Percentiles rank a stretch among this genome's conserved stretches.
Conservation (phyloP, 2,329 filamentous ascomycete genomes). For the Arthrobotrys sinensis region DNA sequence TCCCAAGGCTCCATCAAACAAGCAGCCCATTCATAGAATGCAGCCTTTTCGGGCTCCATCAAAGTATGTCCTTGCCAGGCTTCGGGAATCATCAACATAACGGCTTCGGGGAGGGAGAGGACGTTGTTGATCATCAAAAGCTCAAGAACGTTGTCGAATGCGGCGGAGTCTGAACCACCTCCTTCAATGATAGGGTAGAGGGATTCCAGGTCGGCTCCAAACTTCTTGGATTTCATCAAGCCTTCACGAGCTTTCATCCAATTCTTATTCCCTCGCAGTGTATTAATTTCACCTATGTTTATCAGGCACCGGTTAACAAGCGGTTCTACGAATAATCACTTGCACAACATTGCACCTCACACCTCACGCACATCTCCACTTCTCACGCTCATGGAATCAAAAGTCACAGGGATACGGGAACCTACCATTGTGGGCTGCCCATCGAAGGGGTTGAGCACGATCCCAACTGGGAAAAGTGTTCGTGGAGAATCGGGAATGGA, state of each 20-base stretch:
- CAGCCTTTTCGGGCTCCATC: slow-evolving; percentile 95
- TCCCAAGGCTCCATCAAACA: slow-evolving; percentile 99
- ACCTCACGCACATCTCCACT: slow-evolving; percentile 13
- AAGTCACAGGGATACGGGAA: slow-evolving; percentile 61
- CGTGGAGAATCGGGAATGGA: slow-evolving; percentile 97
- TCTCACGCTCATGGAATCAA: slow-evolving; percentile 36
- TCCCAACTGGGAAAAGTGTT: slow-evolving; percentile 99
- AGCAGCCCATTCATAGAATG: slow-evolving; percentile 98
- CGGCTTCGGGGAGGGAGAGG: slow-evolving; percentile 91
- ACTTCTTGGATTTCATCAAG: slow-evolving; percentile 91
- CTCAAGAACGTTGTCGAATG: slow-evolving; percentile 97
- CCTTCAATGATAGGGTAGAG: slow-evolving; percentile 97
- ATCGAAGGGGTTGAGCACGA: slow-evolving; percentile 93
- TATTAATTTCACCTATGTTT: slow-evolving; percentile 85
- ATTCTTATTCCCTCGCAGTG: slow-evolving; percentile 97
- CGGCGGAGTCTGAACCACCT: slow-evolving; percentile 94
- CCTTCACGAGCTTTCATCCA: slow-evolving; percentile 99
- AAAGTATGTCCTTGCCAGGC: slow-evolving; percentile 94
- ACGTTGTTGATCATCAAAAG: slow-evolving; percentile 95
- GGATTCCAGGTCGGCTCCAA: slow-evolving; percentile 89
- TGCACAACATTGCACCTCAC: slow-evolving; percentile 39
- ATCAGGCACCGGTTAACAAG: slow-evolving; percentile 60
- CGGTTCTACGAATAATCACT: slow-evolving; percentile 44
- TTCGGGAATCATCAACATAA: slow-evolving; percentile 99
- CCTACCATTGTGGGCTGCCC: slow-evolving; percentile 94